Evolutionary conservation across 345 rosid genomes (phyloP), one percentile per base, ranked within the genome.

Genomic region (Citrus cavaleriei): DNA sequence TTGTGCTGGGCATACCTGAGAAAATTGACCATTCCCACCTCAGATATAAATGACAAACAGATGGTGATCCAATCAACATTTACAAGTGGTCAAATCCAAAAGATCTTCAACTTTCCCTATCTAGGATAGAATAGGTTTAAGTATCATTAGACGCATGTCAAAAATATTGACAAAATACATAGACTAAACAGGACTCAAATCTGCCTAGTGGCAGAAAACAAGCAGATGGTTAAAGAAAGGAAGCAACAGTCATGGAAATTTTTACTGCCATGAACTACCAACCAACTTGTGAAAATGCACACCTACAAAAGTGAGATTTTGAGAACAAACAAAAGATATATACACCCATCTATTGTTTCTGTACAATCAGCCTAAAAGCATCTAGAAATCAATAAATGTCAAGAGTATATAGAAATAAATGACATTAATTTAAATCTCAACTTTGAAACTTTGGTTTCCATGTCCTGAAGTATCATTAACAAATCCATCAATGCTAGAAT

Each of bases 1-100:
- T 84, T 91, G 99, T 24, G 97, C 98, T 76, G 99, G 99, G 80
- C 99, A 96, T 72, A 96, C 84, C 98, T 93, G 84, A 76, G 72
- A 78, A 84, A 78, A 58, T 19, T 5, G 22, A 63, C 60, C 63
- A 68, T 10, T 57, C 60, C 30, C 14, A 16, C 61, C 58, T 68
- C 61, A 82, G 72, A 76, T 59, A 78, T 9, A 81, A 75, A 54
- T 8, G 57, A 80, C 13, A 79, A 2, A 66, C 5, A 21, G 4
- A 12, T 42, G 21, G 70, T 70, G 51, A 22, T 34, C 70, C 25
- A 22, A 0, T 37, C 42, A 34, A 49, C 46, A 12, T 42, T 74
- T 62, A 28, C 14, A 27, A 46, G 32, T 22, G 51, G 51, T 46
- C 51, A 46, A 13, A 13, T 46, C 63, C 34, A 75, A 51, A 24